phyloP scores from a whole-genome alignment of 2,329 filamentous ascomycete species.

The Monilinia vaccinii-corymbosi region DNA sequence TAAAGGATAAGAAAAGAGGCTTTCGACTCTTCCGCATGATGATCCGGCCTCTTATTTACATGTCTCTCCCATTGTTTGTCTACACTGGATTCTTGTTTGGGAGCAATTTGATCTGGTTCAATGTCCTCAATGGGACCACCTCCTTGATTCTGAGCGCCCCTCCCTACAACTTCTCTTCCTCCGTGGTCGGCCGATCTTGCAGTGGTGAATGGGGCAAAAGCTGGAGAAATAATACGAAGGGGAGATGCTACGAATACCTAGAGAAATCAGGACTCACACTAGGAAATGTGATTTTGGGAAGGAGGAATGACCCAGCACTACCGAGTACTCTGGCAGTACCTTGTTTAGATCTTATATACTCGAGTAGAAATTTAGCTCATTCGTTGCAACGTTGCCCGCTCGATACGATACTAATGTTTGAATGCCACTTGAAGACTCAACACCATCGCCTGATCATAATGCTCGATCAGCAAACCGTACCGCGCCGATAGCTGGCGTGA shows the following conservation, averaged over 20 bases:
- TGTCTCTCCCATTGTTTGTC: conserved; percentile 29
- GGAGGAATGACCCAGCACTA: too few species aligned
- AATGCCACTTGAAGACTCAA: neutral
- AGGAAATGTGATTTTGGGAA: neutral
- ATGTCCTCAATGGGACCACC: conserved; percentile 31
- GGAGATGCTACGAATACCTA: conserved; percentile 33
- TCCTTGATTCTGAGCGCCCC: conserved; percentile 26
- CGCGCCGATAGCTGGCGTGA: neutral
- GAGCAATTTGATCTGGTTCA: conserved; percentile 31
- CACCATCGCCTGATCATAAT: neutral
- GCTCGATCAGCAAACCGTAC: neutral
- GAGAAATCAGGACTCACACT: conserved; percentile 13
- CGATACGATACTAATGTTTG: neutral
- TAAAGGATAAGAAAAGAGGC: conserved; percentile 20
- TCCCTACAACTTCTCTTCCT: conserved; percentile 31
- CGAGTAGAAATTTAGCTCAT: neutral
- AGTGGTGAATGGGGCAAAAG: conserved; percentile 41
- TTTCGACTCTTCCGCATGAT: conserved; percentile 28
- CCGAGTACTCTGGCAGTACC: neutral
- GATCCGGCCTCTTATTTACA: conserved; percentile 25
- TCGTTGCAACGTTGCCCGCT: neutral
- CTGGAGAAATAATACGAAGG: conserved; percentile 33
- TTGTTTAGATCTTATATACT: neutral
- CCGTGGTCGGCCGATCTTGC: conserved; percentile 32
- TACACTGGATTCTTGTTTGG: conserved; percentile 32